These are phyloP conservation scores for Coniochaeta pulveracea DNA, from an alignment of 2,329 filamentous ascomycete genomes.

Conservation along the genomic window DNA sequence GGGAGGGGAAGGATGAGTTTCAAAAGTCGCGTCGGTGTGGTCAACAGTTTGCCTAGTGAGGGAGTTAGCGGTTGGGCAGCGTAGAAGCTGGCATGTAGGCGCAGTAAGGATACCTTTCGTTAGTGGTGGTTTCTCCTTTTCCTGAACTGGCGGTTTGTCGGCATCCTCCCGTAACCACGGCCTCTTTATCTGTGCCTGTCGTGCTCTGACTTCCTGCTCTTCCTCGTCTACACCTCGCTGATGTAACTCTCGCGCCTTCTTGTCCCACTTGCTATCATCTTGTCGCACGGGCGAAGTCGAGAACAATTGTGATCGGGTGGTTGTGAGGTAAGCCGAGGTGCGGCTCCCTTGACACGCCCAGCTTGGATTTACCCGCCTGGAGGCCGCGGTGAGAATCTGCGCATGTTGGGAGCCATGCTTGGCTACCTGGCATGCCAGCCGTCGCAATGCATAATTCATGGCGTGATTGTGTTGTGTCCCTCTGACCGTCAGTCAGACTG, in stretches of 20 bases:
- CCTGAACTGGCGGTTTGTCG: constrained; percentile 23
- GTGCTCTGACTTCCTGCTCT: constrained; percentile 28
- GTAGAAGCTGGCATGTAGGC: not conserved
- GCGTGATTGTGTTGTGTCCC: constrained; percentile 5
- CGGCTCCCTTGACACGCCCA: not conserved
- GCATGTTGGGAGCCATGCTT: not conserved
- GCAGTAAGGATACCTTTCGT: constrained; percentile 18
- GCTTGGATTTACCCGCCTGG: not conserved
- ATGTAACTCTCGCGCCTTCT: constrained; percentile 17
- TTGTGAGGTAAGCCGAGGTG: too few species aligned
- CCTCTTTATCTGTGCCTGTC: constrained; percentile 44
- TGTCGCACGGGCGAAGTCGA: not conserved
- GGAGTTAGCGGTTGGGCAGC: not conserved
- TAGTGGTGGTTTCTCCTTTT: constrained; percentile 14
- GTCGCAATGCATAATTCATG: constrained; percentile 12
- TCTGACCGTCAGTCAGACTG: not conserved
- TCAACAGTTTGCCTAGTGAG: constrained; percentile 56
- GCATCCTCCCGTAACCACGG: constrained; percentile 57
- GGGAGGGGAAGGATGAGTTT: constrained; percentile 70
- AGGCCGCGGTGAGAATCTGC: not conserved
- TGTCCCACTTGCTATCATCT: constrained; percentile 9
- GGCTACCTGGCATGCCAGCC: constrained; percentile 9
- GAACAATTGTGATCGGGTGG: not conserved
- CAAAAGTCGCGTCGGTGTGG: constrained; percentile 67
- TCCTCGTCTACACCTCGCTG: constrained; percentile 22